Evolutionary conservation across 805 yeast species (phyloP).

Genomic region (Candida montana): DNA sequence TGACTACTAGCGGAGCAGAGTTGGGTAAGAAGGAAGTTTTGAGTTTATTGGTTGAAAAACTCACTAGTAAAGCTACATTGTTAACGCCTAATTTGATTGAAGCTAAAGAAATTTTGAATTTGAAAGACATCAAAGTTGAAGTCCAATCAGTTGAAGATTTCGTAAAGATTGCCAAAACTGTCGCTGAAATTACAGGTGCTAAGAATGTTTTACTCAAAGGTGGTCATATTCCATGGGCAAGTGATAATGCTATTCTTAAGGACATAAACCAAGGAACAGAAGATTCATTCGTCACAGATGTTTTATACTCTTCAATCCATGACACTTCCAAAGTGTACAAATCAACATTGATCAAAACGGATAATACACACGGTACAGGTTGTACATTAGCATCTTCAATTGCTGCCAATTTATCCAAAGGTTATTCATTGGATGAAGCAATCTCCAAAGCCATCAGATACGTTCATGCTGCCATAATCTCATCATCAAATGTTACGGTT

Average conservation of each 20-base stretch:
- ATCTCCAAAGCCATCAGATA: slow-evolving; percentile 55
- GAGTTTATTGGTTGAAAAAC: slow-evolving; percentile 33
- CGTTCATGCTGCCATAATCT: slow-evolving; percentile 59
- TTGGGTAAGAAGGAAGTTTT: slow-evolving; percentile 47
- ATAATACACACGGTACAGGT: slow-evolving; percentile 83
- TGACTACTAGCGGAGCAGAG: slow-evolving; percentile 69
- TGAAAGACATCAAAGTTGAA: slow-evolving; percentile 25
- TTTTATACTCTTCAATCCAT: slow-evolving; percentile 41
- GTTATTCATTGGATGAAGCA: slow-evolving; percentile 40
- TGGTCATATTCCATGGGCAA: slow-evolving; percentile 58
- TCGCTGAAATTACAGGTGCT: slow-evolving; percentile 38
- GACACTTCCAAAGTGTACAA: slow-evolving; percentile 38
- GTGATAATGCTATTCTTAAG: slow-evolving; percentile 9
- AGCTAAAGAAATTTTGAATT: slow-evolving; percentile 40
- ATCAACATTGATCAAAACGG: slow-evolving; percentile 41
- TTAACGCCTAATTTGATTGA: slow-evolving; percentile 76
- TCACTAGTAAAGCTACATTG: slow-evolving; percentile 51
- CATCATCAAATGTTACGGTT: slow-evolving; percentile 37
- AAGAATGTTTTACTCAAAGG: slow-evolving; percentile 67
- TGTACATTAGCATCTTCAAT: slow-evolving; percentile 82
- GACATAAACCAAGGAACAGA: slow-evolving; percentile 15
- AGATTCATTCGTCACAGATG: slow-evolving; percentile 39
- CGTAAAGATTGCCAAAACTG: slow-evolving; percentile 31
- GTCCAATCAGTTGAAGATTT: slow-evolving; percentile 37
- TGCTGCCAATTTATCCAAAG: slow-evolving; percentile 66